Base-by-base conservation (phyloP, 1,139 yeast genomes). In the Chernovozyma aurita region DNA sequence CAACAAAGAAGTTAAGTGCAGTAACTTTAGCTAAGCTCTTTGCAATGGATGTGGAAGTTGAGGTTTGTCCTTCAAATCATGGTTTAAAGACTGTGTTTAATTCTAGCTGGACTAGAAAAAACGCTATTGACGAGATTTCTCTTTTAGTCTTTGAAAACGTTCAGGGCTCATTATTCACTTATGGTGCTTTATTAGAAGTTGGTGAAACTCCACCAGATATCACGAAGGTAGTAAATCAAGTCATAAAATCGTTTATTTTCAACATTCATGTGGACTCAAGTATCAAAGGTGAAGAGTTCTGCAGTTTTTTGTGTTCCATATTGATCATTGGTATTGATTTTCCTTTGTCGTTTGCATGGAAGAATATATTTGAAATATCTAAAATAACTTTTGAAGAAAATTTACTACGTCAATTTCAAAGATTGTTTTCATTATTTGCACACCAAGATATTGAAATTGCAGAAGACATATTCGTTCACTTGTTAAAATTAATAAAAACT, bases 241-340 rank as follows among this genome's bases (percentile, higher is more conserved):
- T 12, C 32, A 34, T 8, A 21, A 20, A 12, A 28, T 31, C 27
- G 3, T 44, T 47, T 35, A 38, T 40, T 1, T 67, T 61, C 41
- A 62, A 64, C 37, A 57, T 48, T 37, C 69, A 64, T 35, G 48
- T 42, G 28, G 64, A 59, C 29, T 46, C 58, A 2, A 38, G 42
- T 25, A 57, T 52, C 17, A 53, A 55, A 39, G 70, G 68, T 0
- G 70, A 63, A 39, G 71, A 30, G 52, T 33, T 45, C 41, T 9
- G 24, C 55, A 3, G 41, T 43, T 27, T 32, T 53, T 7, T 34
- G 9, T 7, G 28, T 33, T 6, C 36, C 4, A 9, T 33, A n/a
- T n/a, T 28, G 9, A 18, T 7, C 7, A 11, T 18, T 12, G 30
- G 30, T 28, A 18, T 13, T 13, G 18, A 12, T 11, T 14, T 13